Conservation (phyloP, 73 alveolate species). For the Tetrahymena thermophila region DNA sequence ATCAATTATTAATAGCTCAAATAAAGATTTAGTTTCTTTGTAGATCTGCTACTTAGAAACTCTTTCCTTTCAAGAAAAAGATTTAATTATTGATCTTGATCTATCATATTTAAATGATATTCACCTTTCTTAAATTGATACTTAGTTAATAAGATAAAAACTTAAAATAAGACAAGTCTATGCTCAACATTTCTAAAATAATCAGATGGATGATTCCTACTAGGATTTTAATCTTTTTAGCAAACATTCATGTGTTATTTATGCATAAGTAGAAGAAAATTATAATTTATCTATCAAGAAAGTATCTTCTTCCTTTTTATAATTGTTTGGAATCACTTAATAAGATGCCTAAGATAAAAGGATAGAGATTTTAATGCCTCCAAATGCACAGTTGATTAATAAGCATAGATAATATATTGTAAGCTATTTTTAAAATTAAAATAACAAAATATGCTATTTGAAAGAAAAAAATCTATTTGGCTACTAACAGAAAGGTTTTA, state of each 20-base stretch:
- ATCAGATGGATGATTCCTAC: neutral
- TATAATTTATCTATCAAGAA: neutral
- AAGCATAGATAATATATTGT: neutral
- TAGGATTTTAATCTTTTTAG: neutral
- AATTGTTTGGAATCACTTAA: neutral
- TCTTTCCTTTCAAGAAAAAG: neutral
- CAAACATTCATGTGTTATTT: neutral
- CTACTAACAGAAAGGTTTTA: neutral
- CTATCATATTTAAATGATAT: neutral
- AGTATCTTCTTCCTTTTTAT: neutral
- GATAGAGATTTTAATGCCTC: neutral
- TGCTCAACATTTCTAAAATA: neutral
- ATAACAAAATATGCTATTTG: neutral
- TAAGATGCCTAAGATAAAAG: neutral
- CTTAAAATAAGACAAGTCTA: neutral
- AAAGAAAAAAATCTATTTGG: neutral
- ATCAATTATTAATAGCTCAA: neutral
- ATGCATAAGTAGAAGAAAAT: neutral
- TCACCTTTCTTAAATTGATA: neutral
- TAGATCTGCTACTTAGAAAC: neutral
- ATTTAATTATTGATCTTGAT: neutral
- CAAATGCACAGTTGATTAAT: neutral
- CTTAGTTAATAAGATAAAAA: neutral
- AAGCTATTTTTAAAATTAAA: neutral
- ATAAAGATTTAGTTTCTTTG: neutral